These are phyloP conservation scores for Euphorbia pulcherrima DNA, from an alignment of 345 rosid species.

Conservation along the genomic window DNA sequence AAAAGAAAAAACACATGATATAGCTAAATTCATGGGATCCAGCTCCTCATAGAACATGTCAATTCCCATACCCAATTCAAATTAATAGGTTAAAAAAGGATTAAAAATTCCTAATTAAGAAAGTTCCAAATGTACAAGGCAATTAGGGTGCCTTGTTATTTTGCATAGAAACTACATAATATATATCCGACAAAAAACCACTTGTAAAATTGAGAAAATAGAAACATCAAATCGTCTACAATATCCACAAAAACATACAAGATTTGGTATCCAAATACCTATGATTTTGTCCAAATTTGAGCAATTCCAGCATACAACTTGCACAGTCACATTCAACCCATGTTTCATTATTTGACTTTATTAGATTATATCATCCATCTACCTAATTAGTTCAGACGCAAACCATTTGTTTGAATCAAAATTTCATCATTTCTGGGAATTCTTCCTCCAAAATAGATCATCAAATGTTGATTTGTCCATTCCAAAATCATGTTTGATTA, in stretches of 20 bases:
- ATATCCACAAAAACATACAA: background rate
- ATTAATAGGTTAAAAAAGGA: background rate
- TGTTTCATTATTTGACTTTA: background rate
- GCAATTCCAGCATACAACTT: background rate
- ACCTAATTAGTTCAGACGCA: background rate
- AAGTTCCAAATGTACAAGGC: conserved; percentile 7
- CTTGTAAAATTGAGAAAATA: background rate
- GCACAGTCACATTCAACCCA: conserved; percentile 4
- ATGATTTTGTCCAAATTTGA: background rate
- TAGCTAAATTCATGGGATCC: conserved; percentile 6
- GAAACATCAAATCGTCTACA: conserved; percentile 1
- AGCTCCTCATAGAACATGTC: background rate
- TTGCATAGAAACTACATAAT: background rate
- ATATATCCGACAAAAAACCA: background rate
- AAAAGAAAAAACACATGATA: background rate
- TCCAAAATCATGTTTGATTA: background rate
- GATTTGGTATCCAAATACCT: background rate
- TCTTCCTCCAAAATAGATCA: background rate
- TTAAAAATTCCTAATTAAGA: background rate
- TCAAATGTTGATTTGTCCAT: conserved; percentile 6
- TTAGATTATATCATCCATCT: too few species aligned
- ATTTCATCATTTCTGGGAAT: background rate
- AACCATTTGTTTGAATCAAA: background rate
- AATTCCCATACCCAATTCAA: background rate
- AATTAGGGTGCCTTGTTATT: conserved; percentile 8